Evolutionary conservation across 495 filamentous ascomycete species (phyloP).

Genomic region (Tetracladium setigerum): DNA sequence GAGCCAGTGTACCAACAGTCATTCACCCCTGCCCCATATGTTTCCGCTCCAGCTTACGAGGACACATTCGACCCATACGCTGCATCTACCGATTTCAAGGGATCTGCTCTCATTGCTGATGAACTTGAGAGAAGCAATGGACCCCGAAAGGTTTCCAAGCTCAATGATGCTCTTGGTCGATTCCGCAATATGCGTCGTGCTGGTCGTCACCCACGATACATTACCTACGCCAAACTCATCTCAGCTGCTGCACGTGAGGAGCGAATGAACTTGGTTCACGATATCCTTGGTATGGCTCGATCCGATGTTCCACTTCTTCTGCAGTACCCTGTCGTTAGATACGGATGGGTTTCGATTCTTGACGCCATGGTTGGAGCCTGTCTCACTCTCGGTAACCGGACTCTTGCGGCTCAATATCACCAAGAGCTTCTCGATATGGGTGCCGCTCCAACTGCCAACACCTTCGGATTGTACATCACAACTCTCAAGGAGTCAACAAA

Average conservation of each 20-base stretch:
- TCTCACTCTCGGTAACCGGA: constrained; percentile 73
- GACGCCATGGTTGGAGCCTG: constrained; percentile 95
- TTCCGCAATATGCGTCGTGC: constrained; percentile 89
- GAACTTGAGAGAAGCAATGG: constrained; percentile 65
- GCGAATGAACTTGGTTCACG: constrained; percentile 70
- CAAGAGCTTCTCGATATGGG: constrained; percentile 84
- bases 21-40: constrained; percentile 15
- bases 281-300: constrained; percentile 81
- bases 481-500: constrained; percentile 93
- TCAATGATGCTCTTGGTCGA: constrained; percentile 72
- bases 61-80: constrained; percentile 88
- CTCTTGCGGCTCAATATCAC: constrained; percentile 76
- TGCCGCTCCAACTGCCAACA: constrained; percentile 88
- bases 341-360: constrained; percentile 90
- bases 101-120: constrained; percentile 81
- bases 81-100: constrained; percentile 82
- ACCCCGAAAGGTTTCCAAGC: constrained; percentile 57
- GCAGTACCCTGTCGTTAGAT: constrained; percentile 76
- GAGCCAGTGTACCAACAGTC: constrained; percentile 28
- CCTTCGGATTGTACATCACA: constrained; percentile 96
- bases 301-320: constrained; percentile 76
- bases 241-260: constrained; percentile 77
- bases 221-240: constrained; percentile 93
- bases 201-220: constrained; percentile 87
- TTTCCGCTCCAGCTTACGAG: constrained; percentile 40